These are phyloP conservation scores for Diaporthe sp. DNA, from an alignment of 2,329 filamentous ascomycete genomes.

Conservation along the genomic window DNA sequence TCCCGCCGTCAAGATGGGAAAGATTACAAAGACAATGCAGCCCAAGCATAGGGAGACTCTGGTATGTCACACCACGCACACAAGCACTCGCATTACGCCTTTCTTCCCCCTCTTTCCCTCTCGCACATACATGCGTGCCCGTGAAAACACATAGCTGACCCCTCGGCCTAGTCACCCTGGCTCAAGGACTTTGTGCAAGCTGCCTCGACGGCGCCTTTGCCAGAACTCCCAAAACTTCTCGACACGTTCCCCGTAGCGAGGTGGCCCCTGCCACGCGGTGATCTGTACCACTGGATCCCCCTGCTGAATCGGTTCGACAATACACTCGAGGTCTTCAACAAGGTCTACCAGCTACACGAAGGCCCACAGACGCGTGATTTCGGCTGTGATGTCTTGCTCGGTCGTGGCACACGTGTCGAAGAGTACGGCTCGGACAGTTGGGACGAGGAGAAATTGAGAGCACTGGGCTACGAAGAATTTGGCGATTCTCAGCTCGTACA, in stretches of 20 bases:
- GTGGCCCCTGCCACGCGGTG: constrained; percentile 96
- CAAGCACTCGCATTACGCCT: constrained; percentile 35
- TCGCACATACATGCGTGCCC: constrained; percentile 1
- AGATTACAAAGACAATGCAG: constrained; percentile 75
- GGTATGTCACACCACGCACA: constrained; percentile 56
- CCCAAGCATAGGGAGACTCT: constrained; percentile 74
- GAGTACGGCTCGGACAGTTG: constrained; percentile 61
- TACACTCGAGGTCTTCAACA: constrained; percentile 84
- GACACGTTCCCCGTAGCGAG: constrained; percentile 78
- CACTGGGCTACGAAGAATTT: constrained; percentile 75
- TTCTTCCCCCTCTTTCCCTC: not conserved
- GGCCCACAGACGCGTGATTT: constrained; percentile 87
- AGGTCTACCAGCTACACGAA: constrained; percentile 80
- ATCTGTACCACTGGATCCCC: constrained; percentile 98
- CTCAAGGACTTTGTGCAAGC: constrained; percentile 82
- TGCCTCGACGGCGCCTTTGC: constrained; percentile 75
- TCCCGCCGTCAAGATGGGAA: constrained; percentile 70
- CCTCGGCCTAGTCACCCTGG: constrained; percentile 78
- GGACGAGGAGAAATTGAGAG: constrained; percentile 57
- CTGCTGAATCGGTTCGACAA: constrained; percentile 93
- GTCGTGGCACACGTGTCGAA: constrained; percentile 63
- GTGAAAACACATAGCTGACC: constrained; percentile 40
- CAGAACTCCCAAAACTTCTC: constrained; percentile 81
- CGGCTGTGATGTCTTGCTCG: constrained; percentile 70
- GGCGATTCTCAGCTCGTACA: constrained; percentile 86